Evolutionary conservation across 78 protist genomes (phyloP), one percentile per base, ranked within the genome.

Genomic region (Cavenderia fasciculata): DNA sequence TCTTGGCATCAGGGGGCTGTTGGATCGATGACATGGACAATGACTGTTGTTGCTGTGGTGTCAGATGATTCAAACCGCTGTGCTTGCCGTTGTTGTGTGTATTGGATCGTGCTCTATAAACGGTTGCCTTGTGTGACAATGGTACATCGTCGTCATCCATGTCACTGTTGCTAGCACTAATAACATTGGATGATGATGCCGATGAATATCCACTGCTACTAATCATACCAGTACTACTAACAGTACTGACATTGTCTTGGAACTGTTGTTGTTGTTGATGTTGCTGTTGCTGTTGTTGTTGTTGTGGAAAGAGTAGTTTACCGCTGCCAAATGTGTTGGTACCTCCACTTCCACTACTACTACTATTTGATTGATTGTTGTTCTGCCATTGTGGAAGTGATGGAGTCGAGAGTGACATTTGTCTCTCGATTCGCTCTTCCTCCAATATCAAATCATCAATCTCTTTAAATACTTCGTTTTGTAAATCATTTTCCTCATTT

Each of bases 391-490:
- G 41, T n/a, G 52, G 75, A 14, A 69, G 19, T 41, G 57, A 61
- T 40, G 51, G 66, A 43, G 86, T 49, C 40, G 65, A 61, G 10
- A 47, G n/a, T 14, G 68, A 77, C 18, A 33, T 34, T n/a, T 27
- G 33, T 29, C 59, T 33, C 27, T 75, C 59, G 19, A 56, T 29
- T 11, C 49, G 51, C 33, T 82, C 59, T 21, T 47, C 90, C 33
- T 29, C 57, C 29, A 44, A 12, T 12, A 65, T 61, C 1, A 82
- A 21, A 43, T 82, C 61, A 65, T 82, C 90, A 33, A 82, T 40
- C 12, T 82, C 90, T 31, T 36, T 68, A 27, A 44, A 82, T 31
- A 66, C 54, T n/a, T 82, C 74, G n/a, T 40, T 63, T 40, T 63
- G 27, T 27, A 63, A 36, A 46, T 29, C 43, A 27, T 40, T 36